phyloP scores from a whole-genome alignment of 257 asterid genomes.

The Gentiana dahurica region DNA sequence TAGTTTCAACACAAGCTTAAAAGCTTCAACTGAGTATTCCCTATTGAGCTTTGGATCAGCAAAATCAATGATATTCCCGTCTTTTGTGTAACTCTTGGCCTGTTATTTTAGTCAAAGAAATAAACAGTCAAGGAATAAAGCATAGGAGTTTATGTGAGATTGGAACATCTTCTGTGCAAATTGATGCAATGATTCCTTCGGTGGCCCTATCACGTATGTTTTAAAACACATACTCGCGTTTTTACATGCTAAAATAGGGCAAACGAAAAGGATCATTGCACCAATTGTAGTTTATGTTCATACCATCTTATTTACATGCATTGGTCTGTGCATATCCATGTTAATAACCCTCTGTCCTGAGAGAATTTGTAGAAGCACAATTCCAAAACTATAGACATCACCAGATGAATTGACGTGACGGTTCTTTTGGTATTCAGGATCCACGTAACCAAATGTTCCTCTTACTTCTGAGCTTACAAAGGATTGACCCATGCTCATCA shows the following conservation, averaged over 20 bases:
- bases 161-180: not conserved
- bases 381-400: constrained; percentile 74
- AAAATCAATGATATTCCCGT: constrained; percentile 45
- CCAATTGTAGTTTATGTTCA: not conserved
- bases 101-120: constrained; percentile 11
- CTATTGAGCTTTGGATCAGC: constrained; percentile 61
- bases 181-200: too few relatives aligned
- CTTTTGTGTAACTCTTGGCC: constrained; percentile 50
- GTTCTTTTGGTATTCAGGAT: constrained; percentile 73
- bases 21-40: constrained; percentile 45
- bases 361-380: constrained; percentile 59
- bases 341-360: constrained; percentile 73
- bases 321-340: constrained; percentile 45
- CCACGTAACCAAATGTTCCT: constrained; percentile 83
- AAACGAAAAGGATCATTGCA: too few relatives aligned
- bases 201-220: too few relatives aligned
- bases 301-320: constrained; percentile 63
- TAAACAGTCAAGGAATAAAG: not conserved
- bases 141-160: not conserved
- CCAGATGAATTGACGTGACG: constrained; percentile 61
- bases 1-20: constrained; percentile 33
- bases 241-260: too few relatives aligned
- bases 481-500: constrained; percentile 50
- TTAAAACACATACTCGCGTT: too few relatives aligned
- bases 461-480: constrained; percentile 78